phyloP scores from a whole-genome alignment of 768 basidiomycete species.

The Leccinum uliginosum region DNA sequence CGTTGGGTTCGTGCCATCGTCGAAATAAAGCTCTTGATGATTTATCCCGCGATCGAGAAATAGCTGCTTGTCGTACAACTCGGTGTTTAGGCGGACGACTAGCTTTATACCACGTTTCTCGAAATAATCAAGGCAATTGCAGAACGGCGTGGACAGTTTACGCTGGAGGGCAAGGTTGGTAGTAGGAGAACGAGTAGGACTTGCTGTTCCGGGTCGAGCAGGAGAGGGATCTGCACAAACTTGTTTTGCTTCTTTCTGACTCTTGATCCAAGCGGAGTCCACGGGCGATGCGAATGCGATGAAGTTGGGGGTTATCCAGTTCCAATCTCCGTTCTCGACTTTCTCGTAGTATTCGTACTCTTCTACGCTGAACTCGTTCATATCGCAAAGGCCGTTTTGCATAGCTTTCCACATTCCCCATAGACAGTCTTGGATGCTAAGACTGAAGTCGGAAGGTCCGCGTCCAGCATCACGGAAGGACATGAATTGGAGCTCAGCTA shows the following conservation, averaged over 20 bases:
- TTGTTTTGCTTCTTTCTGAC: constrained; percentile 60
- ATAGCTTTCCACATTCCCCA: constrained; percentile 88
- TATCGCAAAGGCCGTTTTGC: constrained; percentile 89
- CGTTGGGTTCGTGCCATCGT: constrained; percentile 96
- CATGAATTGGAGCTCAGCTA: constrained; percentile 90
- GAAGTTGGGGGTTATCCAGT: constrained; percentile 89
- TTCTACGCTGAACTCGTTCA: constrained; percentile 89
- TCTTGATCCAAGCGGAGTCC: constrained; percentile 76
- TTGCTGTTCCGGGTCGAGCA: constrained; percentile 25
- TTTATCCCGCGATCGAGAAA: constrained; percentile 84
- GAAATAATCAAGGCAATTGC: constrained; percentile 92
- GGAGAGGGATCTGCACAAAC: constrained; percentile 21
- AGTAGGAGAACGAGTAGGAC: constrained; percentile 21
- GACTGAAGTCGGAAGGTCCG: constrained; percentile 87
- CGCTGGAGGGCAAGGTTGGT: constrained; percentile 63
- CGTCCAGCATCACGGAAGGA: constrained; percentile 95
- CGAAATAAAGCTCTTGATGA: constrained; percentile 92
- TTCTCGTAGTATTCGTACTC: constrained; percentile 96
- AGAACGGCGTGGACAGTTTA: constrained; percentile 74
- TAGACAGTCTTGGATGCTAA: constrained; percentile 88
- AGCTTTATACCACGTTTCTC: constrained; percentile 82
- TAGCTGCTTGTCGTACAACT: constrained; percentile 78
- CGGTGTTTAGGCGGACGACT: constrained; percentile 91
- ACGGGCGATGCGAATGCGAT: constrained; percentile 94
- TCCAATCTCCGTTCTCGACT: constrained; percentile 94